A percentile compares a stretch with the other conserved stretches of the same genome.
Conservation (phyloP, 2,329 filamentous ascomycete genomes). For the Davidsoniella eucalypti region DNA sequence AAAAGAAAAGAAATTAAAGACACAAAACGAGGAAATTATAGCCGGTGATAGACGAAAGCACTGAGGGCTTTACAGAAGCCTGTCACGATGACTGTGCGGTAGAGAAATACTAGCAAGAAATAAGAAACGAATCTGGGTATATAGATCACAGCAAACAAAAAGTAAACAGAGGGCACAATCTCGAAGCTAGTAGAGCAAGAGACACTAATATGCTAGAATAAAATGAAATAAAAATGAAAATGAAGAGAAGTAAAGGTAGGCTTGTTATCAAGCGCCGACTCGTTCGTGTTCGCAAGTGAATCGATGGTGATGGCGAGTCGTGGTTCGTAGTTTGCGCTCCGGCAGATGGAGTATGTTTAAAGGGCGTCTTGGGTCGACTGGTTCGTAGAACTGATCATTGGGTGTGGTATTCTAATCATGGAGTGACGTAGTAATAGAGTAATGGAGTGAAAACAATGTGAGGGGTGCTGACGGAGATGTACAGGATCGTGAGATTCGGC, state of each 20-base stretch:
- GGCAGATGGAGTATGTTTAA: slow-evolving; percentile 42
- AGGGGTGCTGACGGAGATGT: neutral
- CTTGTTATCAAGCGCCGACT: too few relatives aligned
- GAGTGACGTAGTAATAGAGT: slow-evolving; percentile 18
- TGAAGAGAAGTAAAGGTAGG: too few relatives aligned
- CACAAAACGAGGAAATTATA: neutral
- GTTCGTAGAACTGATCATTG: slow-evolving; percentile 36
- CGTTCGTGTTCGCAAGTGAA: too few relatives aligned
- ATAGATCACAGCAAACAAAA: neutral
- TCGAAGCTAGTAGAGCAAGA: neutral
- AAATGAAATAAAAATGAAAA: neutral
- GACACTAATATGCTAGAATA: neutral
- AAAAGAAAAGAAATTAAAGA: neutral
- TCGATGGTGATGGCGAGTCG: neutral
- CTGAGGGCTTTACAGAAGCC: neutral
- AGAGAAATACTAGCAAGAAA: neutral
- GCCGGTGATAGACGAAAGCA: neutral
- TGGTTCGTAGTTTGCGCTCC: slow-evolving; percentile 40
- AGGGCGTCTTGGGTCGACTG: slow-evolving; percentile 45
- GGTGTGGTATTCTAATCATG: slow-evolving; percentile 13
- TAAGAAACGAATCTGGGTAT: neutral
- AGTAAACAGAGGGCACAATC: neutral
- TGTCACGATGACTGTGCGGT: neutral
- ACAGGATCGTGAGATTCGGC: neutral
- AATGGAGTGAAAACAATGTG: neutral